These are phyloP conservation scores for Globisporangium paroecandrum DNA, from an alignment of 352 stramenopile genomes.

Conservation along the genomic window DNA sequence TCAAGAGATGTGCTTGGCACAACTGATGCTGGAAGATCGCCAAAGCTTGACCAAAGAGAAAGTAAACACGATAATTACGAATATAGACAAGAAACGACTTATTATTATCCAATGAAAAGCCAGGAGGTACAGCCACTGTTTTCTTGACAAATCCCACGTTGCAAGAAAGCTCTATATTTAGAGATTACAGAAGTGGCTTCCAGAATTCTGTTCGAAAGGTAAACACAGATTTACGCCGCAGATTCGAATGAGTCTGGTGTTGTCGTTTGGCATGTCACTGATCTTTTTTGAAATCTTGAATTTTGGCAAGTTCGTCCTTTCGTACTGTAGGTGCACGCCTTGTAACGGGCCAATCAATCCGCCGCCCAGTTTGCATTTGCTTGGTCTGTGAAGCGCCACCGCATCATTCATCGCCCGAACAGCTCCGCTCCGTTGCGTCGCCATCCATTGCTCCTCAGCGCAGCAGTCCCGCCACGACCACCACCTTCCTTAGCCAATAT, in stretches of 20 bases:
- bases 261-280: background rate
- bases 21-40: conserved; percentile 4
- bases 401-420: background rate
- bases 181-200: background rate
- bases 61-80: background rate
- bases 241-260: background rate
- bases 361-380: background rate
- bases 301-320: background rate
- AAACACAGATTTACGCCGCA: background rate
- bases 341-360: conserved; percentile 1
- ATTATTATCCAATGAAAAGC: background rate
- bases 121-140: background rate
- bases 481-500: background rate
- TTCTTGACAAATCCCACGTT: background rate
- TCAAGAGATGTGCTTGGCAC: background rate
- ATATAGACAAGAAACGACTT: background rate
- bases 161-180: background rate
- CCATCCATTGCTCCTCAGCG: background rate
- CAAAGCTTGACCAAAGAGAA: background rate
- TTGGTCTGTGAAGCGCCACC: conserved; percentile 4
- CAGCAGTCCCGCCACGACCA: background rate
- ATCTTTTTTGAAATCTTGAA: conserved; percentile 10
- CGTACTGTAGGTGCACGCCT: background rate
- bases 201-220: background rate
- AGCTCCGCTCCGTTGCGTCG: background rate